Conservation (phyloP, 148 eudicot genomes). For the Fagopyrum homotropicum region DNA sequence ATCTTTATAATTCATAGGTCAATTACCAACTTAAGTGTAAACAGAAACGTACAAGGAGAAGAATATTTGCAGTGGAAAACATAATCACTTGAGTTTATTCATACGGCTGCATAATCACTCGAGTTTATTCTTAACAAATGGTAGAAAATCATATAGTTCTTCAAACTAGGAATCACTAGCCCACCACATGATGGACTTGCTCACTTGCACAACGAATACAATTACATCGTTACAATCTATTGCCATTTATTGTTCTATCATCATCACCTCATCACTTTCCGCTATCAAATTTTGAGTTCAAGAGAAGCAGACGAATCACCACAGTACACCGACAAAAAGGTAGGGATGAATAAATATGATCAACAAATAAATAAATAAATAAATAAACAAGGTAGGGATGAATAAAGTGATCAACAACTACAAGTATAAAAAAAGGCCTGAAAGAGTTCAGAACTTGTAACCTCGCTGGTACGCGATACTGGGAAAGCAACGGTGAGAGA, state of each 20-base stretch:
- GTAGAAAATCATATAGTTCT: not conserved
- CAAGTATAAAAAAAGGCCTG: not conserved
- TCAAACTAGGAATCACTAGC: no score
- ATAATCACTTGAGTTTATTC: not conserved
- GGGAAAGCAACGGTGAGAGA: constrained; percentile 92
- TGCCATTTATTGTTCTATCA: not conserved
- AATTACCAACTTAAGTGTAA: not conserved
- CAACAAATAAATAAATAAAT: not conserved
- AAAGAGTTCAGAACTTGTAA: not conserved
- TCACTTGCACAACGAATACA: no score
- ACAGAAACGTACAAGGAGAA: not conserved
- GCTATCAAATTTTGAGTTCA: not conserved
- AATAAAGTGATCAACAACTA: not conserved
- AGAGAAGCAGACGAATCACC: not conserved
- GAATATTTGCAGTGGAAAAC: not conserved
- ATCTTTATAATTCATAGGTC: not conserved
- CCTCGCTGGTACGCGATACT: constrained; percentile 82
- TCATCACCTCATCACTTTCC: not conserved
- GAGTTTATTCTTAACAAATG: not conserved
- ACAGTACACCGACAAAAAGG: not conserved
- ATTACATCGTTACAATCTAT: no score
- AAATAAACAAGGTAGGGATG: not conserved
- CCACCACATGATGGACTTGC: no score
- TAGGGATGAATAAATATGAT: not conserved
- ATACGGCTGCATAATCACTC: not conserved